Base-by-base conservation (phyloP, 345 rosid species). In the Citropsis articulata region DNA sequence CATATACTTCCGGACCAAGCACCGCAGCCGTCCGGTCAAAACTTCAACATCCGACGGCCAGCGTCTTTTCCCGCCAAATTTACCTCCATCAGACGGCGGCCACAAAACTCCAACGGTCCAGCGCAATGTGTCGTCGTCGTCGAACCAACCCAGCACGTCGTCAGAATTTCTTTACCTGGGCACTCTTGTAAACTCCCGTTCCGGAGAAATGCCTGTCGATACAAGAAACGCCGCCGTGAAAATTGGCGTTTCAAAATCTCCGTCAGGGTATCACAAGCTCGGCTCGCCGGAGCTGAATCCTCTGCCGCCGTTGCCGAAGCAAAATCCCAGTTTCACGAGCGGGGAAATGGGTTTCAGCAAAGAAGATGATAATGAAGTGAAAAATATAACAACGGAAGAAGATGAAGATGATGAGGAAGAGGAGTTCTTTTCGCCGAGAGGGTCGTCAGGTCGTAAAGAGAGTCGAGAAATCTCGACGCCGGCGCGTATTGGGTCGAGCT, bases 271-370 rank as follows among this genome's bases (percentile, higher is more conserved):
- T 78, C 88, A 76, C 59, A 94, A 92, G 56, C 82, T 91, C 4
- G 97, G 91, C 59, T 94, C 99, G 1, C 99, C 99, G 5, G 98
- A 96, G 89, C 91, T 96, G 63, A 92, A 81, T 55, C 99, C 98
- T 10, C 85, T 97, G 38, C 98, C 98, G n/a, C 97, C 98, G 28
- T 85, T 93, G 64, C 99, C 97, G 9, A 86, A 87, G 63, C 67
- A 82, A 60, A 86, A 82, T 14, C 28, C 78, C 28, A 28, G 77
- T 59, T 86, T 61, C 81, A 80, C 86, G 61, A 81, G 77, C 55
- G 83, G 73, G 4, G 82, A 78, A 56, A 86, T 73, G 22, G 75
- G 81, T 31, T 63, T 82, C 75, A 75, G 83, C 62, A 79, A 75
- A 68, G 79, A 77, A 62, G 80, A 72, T 67, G 78, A 73, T 13